Conservation (phyloP, 108 stramenopile genomes). For the Fragilaria radians region DNA sequence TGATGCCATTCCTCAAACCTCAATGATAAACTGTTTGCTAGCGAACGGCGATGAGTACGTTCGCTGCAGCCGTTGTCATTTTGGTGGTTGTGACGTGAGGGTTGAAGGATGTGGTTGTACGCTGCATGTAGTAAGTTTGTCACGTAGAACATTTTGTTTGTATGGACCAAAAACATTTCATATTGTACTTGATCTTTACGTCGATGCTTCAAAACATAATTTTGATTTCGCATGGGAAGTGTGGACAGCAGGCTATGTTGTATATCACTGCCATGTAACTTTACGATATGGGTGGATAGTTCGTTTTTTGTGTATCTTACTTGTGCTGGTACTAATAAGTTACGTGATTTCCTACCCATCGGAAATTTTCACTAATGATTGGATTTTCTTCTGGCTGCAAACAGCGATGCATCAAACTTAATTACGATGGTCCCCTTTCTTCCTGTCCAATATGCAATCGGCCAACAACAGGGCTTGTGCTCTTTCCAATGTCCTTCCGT, state of each 20-base stretch:
- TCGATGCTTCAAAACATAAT: no score
- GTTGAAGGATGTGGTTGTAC: constrained; percentile 3
- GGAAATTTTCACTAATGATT: neutral
- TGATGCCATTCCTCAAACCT: neutral
- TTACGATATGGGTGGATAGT: no score
- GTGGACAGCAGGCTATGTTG: no score
- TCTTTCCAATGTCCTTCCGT: constrained; percentile 79
- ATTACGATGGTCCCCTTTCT: constrained; percentile 13
- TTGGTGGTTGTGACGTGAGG: constrained; percentile 10
- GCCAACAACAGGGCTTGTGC: constrained; percentile 32
- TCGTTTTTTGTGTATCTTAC: constrained; percentile 5
- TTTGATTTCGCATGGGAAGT: no score
- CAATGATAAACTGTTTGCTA: neutral
- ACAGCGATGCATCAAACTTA: constrained; percentile 35
- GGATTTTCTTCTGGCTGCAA: neutral
- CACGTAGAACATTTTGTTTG: no score
- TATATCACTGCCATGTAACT: no score
- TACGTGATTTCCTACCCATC: no score
- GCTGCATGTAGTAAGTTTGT: constrained; percentile 10
- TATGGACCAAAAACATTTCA: no score
- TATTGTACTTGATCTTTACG: no score
- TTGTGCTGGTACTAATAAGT: neutral
- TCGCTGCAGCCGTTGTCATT: constrained; percentile 24
- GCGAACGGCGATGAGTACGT: constrained; percentile 52
- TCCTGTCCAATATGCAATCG: constrained; percentile 22